Percentiles rank a stretch among this genome's conserved stretches.
Evolutionary conservation across 345 rosid genomes (phyloP).

Genomic region (Crucihimalaya himalaica): DNA sequence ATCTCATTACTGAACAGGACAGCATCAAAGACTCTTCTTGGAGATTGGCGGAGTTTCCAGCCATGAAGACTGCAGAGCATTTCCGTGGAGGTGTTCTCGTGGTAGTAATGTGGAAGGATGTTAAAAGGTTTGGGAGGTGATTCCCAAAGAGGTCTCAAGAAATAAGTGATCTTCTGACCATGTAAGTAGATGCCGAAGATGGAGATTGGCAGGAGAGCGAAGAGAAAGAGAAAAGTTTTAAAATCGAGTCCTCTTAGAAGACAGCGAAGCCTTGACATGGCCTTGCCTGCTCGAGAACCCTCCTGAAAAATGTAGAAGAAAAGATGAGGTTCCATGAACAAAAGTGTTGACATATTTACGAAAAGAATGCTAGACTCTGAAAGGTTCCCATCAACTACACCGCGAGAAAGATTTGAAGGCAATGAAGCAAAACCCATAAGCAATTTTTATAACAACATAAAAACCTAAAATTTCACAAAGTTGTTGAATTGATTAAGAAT

Average conservation of each 20-base stretch:
- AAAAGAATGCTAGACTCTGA: too few species aligned
- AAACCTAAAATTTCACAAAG: too few species aligned
- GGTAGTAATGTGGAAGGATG: slow-evolving; percentile 43
- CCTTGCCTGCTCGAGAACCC: slow-evolving; percentile 36
- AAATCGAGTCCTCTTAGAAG: slow-evolving; percentile 15
- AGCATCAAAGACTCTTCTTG: slow-evolving; percentile 81
- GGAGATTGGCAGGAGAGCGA: slow-evolving; percentile 28
- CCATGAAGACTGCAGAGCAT: slow-evolving; percentile 81
- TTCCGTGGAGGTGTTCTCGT: slow-evolving; percentile 67
- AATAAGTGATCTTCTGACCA: slow-evolving; percentile 42
- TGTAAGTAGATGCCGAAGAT: slow-evolving; percentile 37
- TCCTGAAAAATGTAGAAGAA: neutral
- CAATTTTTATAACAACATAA: too few species aligned
- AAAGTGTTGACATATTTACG: too few species aligned
- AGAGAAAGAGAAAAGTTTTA: slow-evolving; percentile 22
- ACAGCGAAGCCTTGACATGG: slow-evolving; percentile 25
- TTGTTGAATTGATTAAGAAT: too few species aligned
- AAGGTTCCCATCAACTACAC: too few species aligned
- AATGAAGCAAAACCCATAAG: too few species aligned
- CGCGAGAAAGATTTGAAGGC: too few species aligned
- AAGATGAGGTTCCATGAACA: neutral
- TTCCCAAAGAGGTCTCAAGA: slow-evolving; percentile 45
- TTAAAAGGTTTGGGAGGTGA: slow-evolving; percentile 38
- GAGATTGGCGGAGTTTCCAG: slow-evolving; percentile 75
- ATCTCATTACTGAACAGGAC: slow-evolving; percentile 82